A percentile compares a stretch with the other conserved stretches of the same genome.
phyloP scores from a whole-genome alignment of 352 stramenopile genomes.

The Globisporangium rhizosaccharum region DNA sequence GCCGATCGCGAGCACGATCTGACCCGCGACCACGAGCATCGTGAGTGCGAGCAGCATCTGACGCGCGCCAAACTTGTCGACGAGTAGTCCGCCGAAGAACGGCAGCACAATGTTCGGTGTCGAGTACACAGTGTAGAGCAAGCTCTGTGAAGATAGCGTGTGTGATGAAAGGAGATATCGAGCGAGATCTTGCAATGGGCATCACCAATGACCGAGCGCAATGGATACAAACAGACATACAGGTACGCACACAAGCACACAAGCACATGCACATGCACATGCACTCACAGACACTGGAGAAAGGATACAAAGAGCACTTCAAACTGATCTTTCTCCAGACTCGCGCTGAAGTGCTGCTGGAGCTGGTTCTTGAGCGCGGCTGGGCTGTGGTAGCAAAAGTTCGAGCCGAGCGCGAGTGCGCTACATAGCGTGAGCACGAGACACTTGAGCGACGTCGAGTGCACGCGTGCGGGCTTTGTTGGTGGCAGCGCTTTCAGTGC shows the following conservation, averaged over 20 bases:
- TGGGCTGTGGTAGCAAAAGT: conserved; percentile 65
- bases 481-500: not conserved
- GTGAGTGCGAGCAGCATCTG: conserved; percentile 64
- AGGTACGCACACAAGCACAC: not conserved
- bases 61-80: conserved; percentile 62
- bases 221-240: not conserved
- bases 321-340: conserved; percentile 25
- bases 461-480: not conserved
- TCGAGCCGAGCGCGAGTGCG: conserved; percentile 42
- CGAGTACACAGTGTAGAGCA: conserved; percentile 85
- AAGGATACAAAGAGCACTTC: conserved; percentile 40
- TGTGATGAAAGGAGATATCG: not conserved
- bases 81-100: conserved; percentile 75
- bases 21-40: conserved; percentile 43
- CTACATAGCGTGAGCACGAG: conserved; percentile 49
- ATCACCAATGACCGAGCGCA: not conserved
- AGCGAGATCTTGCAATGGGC: not conserved
- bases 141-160: conserved; percentile 29
- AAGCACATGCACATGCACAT: not conserved
- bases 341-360: conserved; percentile 42
- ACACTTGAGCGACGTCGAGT: conserved; percentile 18
- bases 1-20: conserved; percentile 70
- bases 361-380: conserved; percentile 58
- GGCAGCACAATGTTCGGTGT: conserved; percentile 82
- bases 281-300: not conserved